Evolutionary conservation across 2,329 filamentous ascomycete genomes (phyloP).

Genomic region (Beauveria varroae): DNA sequence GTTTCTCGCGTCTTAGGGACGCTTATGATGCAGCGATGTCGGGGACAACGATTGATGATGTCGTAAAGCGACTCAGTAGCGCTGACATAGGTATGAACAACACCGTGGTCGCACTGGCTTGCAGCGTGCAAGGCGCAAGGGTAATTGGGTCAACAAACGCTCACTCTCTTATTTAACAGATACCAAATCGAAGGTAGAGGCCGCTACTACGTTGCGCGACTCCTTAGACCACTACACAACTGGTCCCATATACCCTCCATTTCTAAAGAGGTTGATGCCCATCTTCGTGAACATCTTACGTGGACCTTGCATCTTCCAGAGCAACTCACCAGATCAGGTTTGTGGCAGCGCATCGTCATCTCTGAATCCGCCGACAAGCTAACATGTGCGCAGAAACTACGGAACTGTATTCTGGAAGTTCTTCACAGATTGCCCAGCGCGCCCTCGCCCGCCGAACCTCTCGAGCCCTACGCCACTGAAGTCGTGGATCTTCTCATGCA

Average conservation of each 20-base stretch:
- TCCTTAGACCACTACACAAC: conserved; percentile 82
- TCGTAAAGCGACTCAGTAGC: conserved; percentile 51
- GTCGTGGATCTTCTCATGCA: conserved; percentile 86
- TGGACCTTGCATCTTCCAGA: conserved; percentile 84
- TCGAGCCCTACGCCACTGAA: conserved; percentile 83
- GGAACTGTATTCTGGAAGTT: conserved; percentile 90
- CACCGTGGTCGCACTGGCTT: background rate
- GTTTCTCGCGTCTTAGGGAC: conserved; percentile 26
- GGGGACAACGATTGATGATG: conserved; percentile 53
- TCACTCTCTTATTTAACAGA: conserved; percentile 44
- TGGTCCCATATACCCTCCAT: conserved; percentile 67
- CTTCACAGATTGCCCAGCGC: conserved; percentile 74
- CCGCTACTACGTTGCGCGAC: conserved; percentile 82
- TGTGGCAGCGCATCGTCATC: conserved; percentile 17
- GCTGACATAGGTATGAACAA: conserved; percentile 43
- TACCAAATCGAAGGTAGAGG: conserved; percentile 70
- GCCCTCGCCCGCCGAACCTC: conserved; percentile 64
- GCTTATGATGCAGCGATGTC: conserved; percentile 51
- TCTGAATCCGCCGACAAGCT: background rate
- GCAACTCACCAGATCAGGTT: conserved; percentile 83
- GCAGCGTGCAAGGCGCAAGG: too few species aligned
- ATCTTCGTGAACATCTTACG: conserved; percentile 80
- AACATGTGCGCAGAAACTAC: conserved; percentile 58
- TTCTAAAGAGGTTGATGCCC: conserved; percentile 82
- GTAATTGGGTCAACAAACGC: background rate